Base-by-base conservation (phyloP, 371 early-diverging fungal species). In the Capillidium rhysosporum region DNA sequence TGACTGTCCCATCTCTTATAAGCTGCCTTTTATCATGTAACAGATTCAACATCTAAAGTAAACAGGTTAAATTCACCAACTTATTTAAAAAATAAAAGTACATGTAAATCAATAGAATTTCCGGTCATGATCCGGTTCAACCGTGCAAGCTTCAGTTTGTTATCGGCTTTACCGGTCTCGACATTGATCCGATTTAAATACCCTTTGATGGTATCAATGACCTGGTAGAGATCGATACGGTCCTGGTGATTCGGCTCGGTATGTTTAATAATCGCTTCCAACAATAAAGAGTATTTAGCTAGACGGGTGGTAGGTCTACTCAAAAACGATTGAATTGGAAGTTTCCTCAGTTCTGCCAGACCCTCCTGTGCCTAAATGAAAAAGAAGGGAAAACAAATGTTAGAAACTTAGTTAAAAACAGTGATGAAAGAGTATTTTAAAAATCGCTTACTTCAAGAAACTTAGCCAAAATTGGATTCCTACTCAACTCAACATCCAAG, bases 151-250 rank as follows among this genome's bases (percentile, higher is more conserved):
- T 77, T 75, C 55, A 82, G 72, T 14, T 71, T 64, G 58, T 87
- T 91, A 58, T 86, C 84, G 10, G 88, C 79, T 58, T 73, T 77
- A 20, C 95, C 95, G 0, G 90, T 80, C 57, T 84, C 88, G 29
- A 56, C 56, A 60, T 94, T 92, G 59, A 94, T 85, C 38, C 69
- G 71, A 44, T 66, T 65, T 46, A 92, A 69, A 46, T 82, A 70
- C 25, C 69, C 73, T 54, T 76, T 75, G 53, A 92, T 79, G 16
- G 69, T 67, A 10, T 56, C 61, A 29, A 85, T 67, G 7, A 79
- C 82, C 54, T 70, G 59, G 8, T 77, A 71, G 55, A 73, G 74
- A 55, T 61, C 63, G 38, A 64, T 71, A 49, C 70, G 71, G 59
- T 94, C 95, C 0, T 88, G 85, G 61, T 88, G 82, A 43, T 72